phyloP scores from a whole-genome alignment of 306 rosid species.

The Benincasa hispida region DNA sequence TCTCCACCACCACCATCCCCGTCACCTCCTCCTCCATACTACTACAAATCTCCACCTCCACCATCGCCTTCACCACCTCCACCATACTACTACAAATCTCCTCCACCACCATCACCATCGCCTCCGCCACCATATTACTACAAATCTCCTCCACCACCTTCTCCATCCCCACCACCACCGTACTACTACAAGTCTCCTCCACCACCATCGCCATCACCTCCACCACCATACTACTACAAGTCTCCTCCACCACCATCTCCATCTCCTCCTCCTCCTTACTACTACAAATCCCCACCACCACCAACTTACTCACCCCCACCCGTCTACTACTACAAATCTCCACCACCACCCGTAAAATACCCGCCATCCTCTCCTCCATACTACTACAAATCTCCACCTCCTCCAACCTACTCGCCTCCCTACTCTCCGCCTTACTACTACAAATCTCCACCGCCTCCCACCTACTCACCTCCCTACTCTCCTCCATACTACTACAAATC shows the following conservation, averaged over 20 bases:
- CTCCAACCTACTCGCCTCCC: slow-evolving; percentile 2
- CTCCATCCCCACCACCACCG: slow-evolving; percentile 1
- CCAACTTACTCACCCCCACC: background rate
- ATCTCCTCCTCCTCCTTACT: background rate
- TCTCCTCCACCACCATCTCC: background rate
- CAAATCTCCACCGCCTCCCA: slow-evolving; percentile 27
- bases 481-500: slow-evolving; percentile 12
- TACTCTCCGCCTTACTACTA: slow-evolving; percentile 9
- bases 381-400: slow-evolving; percentile 3
- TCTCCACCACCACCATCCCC: slow-evolving; percentile 58
- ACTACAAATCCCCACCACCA: background rate
- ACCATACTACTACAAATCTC: slow-evolving; percentile 4
- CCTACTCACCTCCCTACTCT: slow-evolving; percentile 15
- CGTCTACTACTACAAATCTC: slow-evolving; percentile 25
- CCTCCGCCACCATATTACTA: slow-evolving; percentile 17
- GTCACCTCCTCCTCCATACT: background rate
- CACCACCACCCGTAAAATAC: slow-evolving; percentile 35
- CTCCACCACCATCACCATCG: slow-evolving; percentile 7
- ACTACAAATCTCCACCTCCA: slow-evolving; percentile 32
- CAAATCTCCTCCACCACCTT: slow-evolving; percentile 22
- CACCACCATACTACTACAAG: slow-evolving; percentile 2
- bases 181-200: slow-evolving; percentile 32
- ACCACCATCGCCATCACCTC: slow-evolving; percentile 17
- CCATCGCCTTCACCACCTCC: background rate
- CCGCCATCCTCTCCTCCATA: background rate